Evolutionary conservation across 2,329 filamentous ascomycete genomes (phyloP).

Genomic region (Bipolaris gigantea): DNA sequence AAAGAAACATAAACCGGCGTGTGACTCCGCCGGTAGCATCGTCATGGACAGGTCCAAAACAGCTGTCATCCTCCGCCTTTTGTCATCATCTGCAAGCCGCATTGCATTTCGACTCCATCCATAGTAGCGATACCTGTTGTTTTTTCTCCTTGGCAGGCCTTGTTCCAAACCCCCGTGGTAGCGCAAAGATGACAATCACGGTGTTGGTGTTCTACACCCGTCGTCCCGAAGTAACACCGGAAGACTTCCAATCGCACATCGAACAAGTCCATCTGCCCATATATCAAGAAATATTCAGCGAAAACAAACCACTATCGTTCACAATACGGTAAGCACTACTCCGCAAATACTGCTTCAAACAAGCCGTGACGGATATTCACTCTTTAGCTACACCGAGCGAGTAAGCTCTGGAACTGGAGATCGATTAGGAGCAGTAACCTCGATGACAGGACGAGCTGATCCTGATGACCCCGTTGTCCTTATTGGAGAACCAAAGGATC

Average conservation of each 20-base stretch:
- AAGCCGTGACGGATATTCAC: neutral
- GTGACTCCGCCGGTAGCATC: neutral
- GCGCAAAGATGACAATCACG: conserved; percentile 16
- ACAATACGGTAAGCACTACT: conserved; percentile 2
- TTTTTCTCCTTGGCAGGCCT: neutral
- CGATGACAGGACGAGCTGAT: conserved; percentile 12
- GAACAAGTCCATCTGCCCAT: conserved; percentile 21
- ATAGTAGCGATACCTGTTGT: neutral
- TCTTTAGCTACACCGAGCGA: conserved; percentile 15
- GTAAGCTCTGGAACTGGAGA: conserved; percentile 23
- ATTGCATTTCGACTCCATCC: neutral
- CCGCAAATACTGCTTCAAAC: neutral
- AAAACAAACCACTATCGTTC: conserved; percentile 10
- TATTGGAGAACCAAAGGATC: conserved; percentile 20
- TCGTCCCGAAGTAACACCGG: conserved; percentile 21
- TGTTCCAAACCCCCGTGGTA: neutral
- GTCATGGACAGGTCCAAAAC: neutral
- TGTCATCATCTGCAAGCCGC: neutral
- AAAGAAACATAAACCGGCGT: conserved; percentile 5
- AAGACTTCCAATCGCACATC: conserved; percentile 21
- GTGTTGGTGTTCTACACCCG: conserved; percentile 22
- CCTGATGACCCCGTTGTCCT: conserved; percentile 23
- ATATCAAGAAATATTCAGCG: conserved; percentile 21
- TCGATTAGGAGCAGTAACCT: conserved; percentile 20
- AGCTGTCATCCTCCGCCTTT: neutral